phyloP scores from a whole-genome alignment of 2,329 filamentous ascomycete species.

The Calonectria leucothoes region DNA sequence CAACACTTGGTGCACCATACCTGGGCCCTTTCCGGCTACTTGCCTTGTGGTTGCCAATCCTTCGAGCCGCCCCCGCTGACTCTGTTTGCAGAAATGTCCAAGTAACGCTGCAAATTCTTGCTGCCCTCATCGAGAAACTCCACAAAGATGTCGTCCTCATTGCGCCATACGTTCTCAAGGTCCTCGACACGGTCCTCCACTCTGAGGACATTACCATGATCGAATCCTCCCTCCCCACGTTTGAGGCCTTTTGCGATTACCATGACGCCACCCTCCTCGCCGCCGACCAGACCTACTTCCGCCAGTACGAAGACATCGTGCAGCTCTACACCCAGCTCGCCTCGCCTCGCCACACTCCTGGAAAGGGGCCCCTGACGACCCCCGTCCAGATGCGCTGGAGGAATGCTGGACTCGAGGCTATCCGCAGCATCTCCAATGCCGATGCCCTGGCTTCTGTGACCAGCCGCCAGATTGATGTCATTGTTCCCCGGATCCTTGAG shows the following conservation, averaged over 20 bases:
- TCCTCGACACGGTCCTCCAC: slow-evolving; percentile 84
- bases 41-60: neutral
- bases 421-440: slow-evolving; percentile 83
- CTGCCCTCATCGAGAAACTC: slow-evolving; percentile 91
- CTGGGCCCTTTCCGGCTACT: neutral
- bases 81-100: slow-evolving; percentile 80
- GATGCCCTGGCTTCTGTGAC: slow-evolving; percentile 82
- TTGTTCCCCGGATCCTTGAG: slow-evolving; percentile 87
- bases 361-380: slow-evolving; percentile 70
- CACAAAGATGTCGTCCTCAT: slow-evolving; percentile 92
- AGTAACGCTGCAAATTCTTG: slow-evolving; percentile 92
- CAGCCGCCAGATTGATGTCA: slow-evolving; percentile 79
- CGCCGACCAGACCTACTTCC: slow-evolving; percentile 85
- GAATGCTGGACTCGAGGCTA: slow-evolving; percentile 79
- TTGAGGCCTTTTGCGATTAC: slow-evolving; percentile 88
- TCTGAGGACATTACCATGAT: slow-evolving; percentile 93
- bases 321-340: slow-evolving; percentile 83
- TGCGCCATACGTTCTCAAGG: slow-evolving; percentile 84
- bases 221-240: slow-evolving; percentile 88
- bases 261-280: slow-evolving; percentile 88
- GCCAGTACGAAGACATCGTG: slow-evolving; percentile 85
- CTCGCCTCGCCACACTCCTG: slow-evolving; percentile 67
- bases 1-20: neutral
- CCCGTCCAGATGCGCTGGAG: slow-evolving; percentile 84
- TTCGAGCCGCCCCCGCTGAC: slow-evolving; percentile 16